Evolutionary conservation across 2,329 filamentous ascomycete species (phyloP), one percentile per base, ranked within the genome.

Genomic region (Calonectria henricotiae): DNA sequence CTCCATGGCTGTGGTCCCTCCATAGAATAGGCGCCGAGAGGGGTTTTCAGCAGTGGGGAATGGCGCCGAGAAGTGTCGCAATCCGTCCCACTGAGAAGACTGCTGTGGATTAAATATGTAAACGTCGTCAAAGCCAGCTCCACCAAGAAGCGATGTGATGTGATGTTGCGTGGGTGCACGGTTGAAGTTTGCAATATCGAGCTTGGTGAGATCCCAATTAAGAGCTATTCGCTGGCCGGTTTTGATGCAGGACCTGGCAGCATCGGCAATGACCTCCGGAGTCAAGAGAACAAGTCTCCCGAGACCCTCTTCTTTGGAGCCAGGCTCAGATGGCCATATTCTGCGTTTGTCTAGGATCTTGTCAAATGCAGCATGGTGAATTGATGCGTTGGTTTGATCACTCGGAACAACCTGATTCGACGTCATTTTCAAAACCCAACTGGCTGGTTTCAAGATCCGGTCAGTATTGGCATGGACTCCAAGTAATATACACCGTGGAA

Each of bases 161-260:
- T 83, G 83, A 72, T 89, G 88, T 37, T 85, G 79, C 62, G 85
- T 86, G 9, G 85, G 84, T 39, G 85, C 84, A 2, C 89, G 83
- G 49, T 85, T 85, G 72, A 89, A 86, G 70, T 87, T 86, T 1
- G 88, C 86, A 72, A 86, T 84, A 68, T 90, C 87, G 3, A 89
- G 79, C 74, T 90, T 89, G 23, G 84, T 86, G 70, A 90, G 76
- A 27, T 88, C 85, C 88, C 88, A 90, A 30, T 85, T 84, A 44
- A 90, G 81, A 11, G 85, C 85, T 27, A 89, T 84, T 37, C 87
- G 83, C 23, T 81, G 81, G 13, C 89, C 89, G 0, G 85, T 86
- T 44, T 81, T 82, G 73, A 90, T 89, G 73, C 88, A 85, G 5
- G 82, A 80, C 5, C 82, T 80, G 2, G 88, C 88, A 0, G 86